Evolutionary conservation across 805 yeast species (phyloP).

Genomic region (Candida montana): DNA sequence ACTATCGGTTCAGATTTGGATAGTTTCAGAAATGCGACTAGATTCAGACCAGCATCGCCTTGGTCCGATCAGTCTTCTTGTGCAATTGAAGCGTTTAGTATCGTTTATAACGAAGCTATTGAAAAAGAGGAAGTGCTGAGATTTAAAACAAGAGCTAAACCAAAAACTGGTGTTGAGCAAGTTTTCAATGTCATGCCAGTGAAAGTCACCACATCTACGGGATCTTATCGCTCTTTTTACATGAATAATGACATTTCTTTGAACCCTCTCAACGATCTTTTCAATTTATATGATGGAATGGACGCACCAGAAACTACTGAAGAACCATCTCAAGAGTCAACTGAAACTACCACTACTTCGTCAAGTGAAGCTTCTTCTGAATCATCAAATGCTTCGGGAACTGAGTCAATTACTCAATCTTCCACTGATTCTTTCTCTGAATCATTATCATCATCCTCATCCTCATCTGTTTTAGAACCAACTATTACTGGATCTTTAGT

Average conservation of each 20-base stretch:
- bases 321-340: neutral
- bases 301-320: neutral
- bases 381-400: too few species aligned
- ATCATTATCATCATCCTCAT: neutral
- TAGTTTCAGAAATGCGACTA: constrained; percentile 6
- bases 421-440: neutral
- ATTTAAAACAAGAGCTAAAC: neutral
- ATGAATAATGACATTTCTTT: constrained; percentile 1
- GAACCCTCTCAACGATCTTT: constrained; percentile 1
- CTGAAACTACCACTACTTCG: neutral
- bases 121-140: constrained; percentile 1
- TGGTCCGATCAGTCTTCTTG: neutral
- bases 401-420: too few species aligned
- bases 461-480: neutral
- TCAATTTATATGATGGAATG: neutral
- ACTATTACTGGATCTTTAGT: neutral
- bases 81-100: neutral
- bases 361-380: neutral
- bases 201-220: neutral
- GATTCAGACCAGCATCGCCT: neutral
- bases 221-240: neutral
- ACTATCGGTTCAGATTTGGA: constrained; percentile 7
- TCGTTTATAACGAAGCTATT: neutral
- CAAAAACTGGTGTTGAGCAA: neutral
- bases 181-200: neutral